These are phyloP conservation scores for Kazachstania viticola DNA, from an alignment of 805 yeast species.

Conservation along the genomic window DNA sequence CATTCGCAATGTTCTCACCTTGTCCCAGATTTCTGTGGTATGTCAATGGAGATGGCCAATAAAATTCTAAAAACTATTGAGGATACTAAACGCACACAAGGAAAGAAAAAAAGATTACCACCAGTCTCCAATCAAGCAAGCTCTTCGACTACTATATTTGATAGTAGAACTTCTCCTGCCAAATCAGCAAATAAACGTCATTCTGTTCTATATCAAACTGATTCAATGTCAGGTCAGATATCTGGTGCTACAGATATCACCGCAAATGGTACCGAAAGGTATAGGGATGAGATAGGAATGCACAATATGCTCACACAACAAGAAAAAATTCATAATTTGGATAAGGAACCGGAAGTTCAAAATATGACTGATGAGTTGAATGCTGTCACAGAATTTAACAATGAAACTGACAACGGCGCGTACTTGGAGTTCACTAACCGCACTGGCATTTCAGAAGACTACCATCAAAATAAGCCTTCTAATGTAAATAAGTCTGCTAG, in stretches of 20 bases:
- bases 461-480: slow-evolving; percentile 5
- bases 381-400: too few species aligned
- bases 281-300: too few species aligned
- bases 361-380: too few species aligned
- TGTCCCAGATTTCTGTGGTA: slow-evolving; percentile 97
- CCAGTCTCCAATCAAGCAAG: slow-evolving; percentile 1
- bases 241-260: too few species aligned
- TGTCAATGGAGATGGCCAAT: slow-evolving; percentile 95
- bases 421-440: slow-evolving; percentile 20
- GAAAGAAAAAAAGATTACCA: slow-evolving; percentile 12
- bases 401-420: too few species aligned
- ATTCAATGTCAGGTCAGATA: too few species aligned
- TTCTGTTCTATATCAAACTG: neutral
- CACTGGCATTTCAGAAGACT: slow-evolving; percentile 9
- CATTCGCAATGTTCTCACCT: slow-evolving; percentile 86
- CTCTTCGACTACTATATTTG: slow-evolving; percentile 1
- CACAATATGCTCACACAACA: too few species aligned
- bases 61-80: slow-evolving; percentile 76
- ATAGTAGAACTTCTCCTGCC: neutral
- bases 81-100: slow-evolving; percentile 42
- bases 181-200: neutral
- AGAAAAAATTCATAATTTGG: too few species aligned
- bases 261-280: too few species aligned
- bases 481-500: neutral
- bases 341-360: too few species aligned